Conservation (phyloP, 2,329 filamentous ascomycete species). For the Aspergillus piperis region DNA sequence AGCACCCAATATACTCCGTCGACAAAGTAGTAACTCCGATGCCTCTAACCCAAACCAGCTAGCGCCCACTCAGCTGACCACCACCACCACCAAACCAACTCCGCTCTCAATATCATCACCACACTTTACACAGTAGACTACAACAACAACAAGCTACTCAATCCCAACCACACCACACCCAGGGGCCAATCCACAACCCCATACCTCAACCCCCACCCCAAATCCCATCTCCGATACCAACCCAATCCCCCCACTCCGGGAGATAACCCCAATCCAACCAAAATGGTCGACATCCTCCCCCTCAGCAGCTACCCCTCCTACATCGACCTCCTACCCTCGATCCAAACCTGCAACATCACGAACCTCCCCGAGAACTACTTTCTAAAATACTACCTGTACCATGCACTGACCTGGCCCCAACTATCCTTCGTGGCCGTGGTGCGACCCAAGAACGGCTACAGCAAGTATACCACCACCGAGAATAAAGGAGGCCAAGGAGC, state of each 20-base stretch:
- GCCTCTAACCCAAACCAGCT: conserved; percentile 4
- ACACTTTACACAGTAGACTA: neutral
- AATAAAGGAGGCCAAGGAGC: conserved; percentile 9
- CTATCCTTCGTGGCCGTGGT: conserved; percentile 96
- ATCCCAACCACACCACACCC: neutral
- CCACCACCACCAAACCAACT: neutral
- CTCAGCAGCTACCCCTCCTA: conserved; percentile 55
- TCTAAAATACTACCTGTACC: conserved; percentile 99
- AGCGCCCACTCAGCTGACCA: conserved; percentile 2
- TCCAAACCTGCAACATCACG: conserved; percentile 98
- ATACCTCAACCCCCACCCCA: too few species aligned
- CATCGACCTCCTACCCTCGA: conserved; percentile 81
- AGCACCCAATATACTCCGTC: neutral
- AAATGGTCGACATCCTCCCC: conserved; percentile 53
- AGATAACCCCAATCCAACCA: conserved; percentile 16
- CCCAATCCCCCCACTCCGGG: neutral
- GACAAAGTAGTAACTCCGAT: neutral
- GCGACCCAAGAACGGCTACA: conserved; percentile 73
- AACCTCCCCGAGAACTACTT: conserved; percentile 99
- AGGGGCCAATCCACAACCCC: neutral
- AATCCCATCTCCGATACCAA: neutral
- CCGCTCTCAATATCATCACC: neutral
- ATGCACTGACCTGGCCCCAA: conserved; percentile 96
- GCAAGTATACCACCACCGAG: conserved; percentile 64
- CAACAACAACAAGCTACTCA: neutral